phyloP scores from a whole-genome alignment of 2,329 filamentous ascomycete species.

The Colletotrichum ledebouriae region DNA sequence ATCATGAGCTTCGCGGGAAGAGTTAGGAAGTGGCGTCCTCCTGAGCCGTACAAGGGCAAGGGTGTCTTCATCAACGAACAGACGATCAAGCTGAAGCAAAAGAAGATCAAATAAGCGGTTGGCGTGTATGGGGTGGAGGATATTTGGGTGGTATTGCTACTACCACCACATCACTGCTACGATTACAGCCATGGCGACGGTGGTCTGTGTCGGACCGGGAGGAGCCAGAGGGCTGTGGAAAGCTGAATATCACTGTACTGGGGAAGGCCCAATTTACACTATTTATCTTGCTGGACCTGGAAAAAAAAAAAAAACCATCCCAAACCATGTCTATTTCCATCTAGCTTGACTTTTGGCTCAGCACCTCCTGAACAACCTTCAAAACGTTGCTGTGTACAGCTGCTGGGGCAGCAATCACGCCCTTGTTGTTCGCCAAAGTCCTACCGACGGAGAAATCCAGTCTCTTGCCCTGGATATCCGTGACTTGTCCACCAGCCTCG shows the following conservation, averaged over 20 bases:
- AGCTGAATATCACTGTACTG: slow-evolving; percentile 39
- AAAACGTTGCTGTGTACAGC: slow-evolving; percentile 83
- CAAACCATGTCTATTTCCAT: slow-evolving; percentile 7
- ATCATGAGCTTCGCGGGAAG: slow-evolving; percentile 92
- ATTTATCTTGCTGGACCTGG: slow-evolving; percentile 15
- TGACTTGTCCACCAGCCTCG: slow-evolving; percentile 93
- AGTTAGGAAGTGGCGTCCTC: slow-evolving; percentile 88
- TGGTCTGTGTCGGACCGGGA: not conserved
- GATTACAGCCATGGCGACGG: not conserved
- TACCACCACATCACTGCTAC: not conserved
- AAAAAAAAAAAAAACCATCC: not conserved
- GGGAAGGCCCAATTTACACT: slow-evolving; percentile 35
- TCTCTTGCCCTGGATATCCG: slow-evolving; percentile 86
- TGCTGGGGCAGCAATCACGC: slow-evolving; percentile 88
- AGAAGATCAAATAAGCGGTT: slow-evolving; percentile 85
- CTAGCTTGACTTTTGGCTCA: slow-evolving; percentile 55
- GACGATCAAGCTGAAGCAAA: slow-evolving; percentile 97
- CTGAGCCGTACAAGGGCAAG: slow-evolving; percentile 99
- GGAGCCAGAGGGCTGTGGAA: slow-evolving; percentile 39
- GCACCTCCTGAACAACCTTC: slow-evolving; percentile 83
- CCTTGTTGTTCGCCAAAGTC: slow-evolving; percentile 91
- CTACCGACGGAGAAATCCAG: slow-evolving; percentile 90
- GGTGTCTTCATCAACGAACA: slow-evolving; percentile 98
- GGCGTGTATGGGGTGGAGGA: not conserved
- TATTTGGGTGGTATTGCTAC: slow-evolving; percentile 1